Base-by-base conservation (phyloP, 139 green algal species). In the Yamagishiella unicocca region DNA sequence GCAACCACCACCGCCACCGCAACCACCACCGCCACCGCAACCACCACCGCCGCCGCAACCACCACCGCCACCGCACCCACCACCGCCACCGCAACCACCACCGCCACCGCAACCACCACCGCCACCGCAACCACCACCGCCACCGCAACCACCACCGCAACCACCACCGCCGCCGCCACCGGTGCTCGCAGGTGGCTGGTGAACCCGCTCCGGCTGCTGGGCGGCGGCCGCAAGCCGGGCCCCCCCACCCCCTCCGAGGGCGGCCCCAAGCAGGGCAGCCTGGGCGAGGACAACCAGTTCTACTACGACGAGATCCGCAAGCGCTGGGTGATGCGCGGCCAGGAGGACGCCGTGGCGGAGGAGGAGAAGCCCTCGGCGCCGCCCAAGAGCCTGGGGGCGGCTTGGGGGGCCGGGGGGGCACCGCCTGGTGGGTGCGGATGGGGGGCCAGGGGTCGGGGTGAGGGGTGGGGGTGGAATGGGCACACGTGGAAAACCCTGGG, bases 221-320 rank as follows among this genome's bases (percentile, higher is more conserved):
- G 25, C 3, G 55, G 75, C 62, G 42, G 77, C 38, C 77, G 77
- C 54, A 84, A 84, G 77, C 61, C 29, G 8, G 35, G 55, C 62
- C 29, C 35, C 45, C 5, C 19, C 10, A 29, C 67, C 35, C 10
- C 27, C 61, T 70, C 61, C 46, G 61, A 22, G 4, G 64, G 54
- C 25, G 81, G 81, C 45, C 64, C 64, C 45, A 87, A 87, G 81
- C 64, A 86, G 66, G 81, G 64, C 81, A 58, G 7, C 31, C 35
- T 79, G 21, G 81, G 81, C 1, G 81, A 87, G 43, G 81, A 87
- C 9, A 87, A 87, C 81, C 66, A 87, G 67, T 87, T 70, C 81
- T 87, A 87, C 46, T 87, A 87, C 61, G 81, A 87, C 31, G 81
- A 87, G 33, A 55, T 33, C 2, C 64, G 66, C 33, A 87, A 87